A percentile compares a stretch with the other conserved stretches of the same genome.
These are phyloP conservation scores for Tagetes erecta DNA, from an alignment of 129 eudicot genomes.

Conservation along the genomic window DNA sequence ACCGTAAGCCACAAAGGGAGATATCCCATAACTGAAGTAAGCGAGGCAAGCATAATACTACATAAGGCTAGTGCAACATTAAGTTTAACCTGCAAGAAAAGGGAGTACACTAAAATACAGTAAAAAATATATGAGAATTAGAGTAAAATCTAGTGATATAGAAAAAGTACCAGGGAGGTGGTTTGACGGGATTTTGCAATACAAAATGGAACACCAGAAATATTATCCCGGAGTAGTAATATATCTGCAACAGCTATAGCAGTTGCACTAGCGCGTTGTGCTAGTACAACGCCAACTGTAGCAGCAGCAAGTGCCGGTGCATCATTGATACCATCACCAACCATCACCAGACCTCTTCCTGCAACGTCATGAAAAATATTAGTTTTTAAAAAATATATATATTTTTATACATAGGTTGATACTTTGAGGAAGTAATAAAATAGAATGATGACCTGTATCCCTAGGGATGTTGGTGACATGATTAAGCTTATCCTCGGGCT, in stretches of 20 bases:
- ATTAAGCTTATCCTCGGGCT: slow-evolving; percentile 97
- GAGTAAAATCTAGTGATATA: background rate
- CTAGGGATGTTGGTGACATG: slow-evolving; percentile 82
- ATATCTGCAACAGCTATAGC: slow-evolving; percentile 98
- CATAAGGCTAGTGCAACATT: slow-evolving; percentile 90
- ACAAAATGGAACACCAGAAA: slow-evolving; percentile 91
- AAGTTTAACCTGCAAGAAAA: slow-evolving; percentile 65
- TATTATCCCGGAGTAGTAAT: slow-evolving; percentile 83
- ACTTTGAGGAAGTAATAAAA: background rate
- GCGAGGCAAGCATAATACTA: slow-evolving; percentile 87
- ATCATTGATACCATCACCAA: slow-evolving; percentile 98
- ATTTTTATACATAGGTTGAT: background rate
- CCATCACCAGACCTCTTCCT: slow-evolving; percentile 97
- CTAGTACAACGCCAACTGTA: slow-evolving; percentile 87
- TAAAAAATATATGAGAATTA: background rate
- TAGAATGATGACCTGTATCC: slow-evolving; percentile 60
- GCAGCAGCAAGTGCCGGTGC: slow-evolving; percentile 99
- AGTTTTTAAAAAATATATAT: background rate
- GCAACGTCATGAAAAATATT: slow-evolving; percentile 21
- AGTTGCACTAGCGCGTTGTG: slow-evolving; percentile 98
- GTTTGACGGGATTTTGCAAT: slow-evolving; percentile 91
- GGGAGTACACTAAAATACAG: slow-evolving; percentile 5
- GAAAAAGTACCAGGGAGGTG: slow-evolving; percentile 60
- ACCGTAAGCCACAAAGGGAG: slow-evolving; percentile 99
- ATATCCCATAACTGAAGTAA: slow-evolving; percentile 93